These are phyloP conservation scores for Phaeodactylum tricornutum DNA, from an alignment of 108 stramenopile genomes.

Conservation along the genomic window DNA sequence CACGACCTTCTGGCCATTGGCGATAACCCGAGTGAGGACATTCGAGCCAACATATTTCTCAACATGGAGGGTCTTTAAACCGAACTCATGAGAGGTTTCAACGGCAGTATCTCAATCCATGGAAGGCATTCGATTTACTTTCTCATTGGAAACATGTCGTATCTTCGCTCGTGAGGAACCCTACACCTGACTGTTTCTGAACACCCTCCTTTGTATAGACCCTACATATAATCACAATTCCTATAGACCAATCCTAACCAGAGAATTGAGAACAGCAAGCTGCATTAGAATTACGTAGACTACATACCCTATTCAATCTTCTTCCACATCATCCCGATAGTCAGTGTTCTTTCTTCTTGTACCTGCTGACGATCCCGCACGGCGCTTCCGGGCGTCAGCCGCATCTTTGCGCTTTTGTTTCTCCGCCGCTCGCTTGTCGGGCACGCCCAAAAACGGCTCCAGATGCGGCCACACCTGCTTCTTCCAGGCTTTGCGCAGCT, in stretches of 20 bases:
- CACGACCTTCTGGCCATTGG: neutral
- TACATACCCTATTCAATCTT: no score
- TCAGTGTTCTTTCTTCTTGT: constrained; percentile 54
- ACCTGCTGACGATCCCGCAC: constrained; percentile 20
- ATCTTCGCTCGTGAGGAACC: no score
- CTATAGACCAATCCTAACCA: no score
- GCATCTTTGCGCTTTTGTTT: constrained; percentile 75
- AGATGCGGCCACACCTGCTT: constrained; percentile 74
- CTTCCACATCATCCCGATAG: constrained; percentile 70
- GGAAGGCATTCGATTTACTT: no score
- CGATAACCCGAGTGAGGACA: neutral
- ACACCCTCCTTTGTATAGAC: no score
- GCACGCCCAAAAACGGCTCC: constrained; percentile 76
- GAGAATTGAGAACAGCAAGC: no score
- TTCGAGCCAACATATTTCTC: neutral
- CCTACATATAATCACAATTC: no score
- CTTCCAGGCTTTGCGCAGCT: constrained; percentile 54
- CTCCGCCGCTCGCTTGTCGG: constrained; percentile 50
- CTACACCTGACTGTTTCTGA: no score
- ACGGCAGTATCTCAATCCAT: no score
- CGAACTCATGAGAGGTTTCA: no score
- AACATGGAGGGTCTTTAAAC: constrained; percentile 1
- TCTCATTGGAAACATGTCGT: no score
- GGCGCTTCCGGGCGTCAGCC: constrained; percentile 31
- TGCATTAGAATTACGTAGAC: no score